phyloP scores from a whole-genome alignment of 768 basidiomycete genomes.

The Suillus weaverae region DNA sequence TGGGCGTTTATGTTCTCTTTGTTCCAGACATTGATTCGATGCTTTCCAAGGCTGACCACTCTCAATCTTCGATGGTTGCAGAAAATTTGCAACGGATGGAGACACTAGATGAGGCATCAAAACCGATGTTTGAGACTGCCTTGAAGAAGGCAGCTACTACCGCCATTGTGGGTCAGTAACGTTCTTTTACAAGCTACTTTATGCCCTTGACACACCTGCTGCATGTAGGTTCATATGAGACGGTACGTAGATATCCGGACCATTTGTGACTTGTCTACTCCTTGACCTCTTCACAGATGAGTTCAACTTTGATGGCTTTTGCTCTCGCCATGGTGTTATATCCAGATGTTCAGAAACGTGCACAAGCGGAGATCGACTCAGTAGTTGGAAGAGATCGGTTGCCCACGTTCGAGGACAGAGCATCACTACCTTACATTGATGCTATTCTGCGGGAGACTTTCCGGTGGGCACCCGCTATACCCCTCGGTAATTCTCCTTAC shows the following conservation, averaged over 20 bases:
- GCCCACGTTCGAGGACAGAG: neutral
- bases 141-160: slow-evolving; percentile 13
- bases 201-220: too few relatives aligned
- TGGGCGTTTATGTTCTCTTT: neutral
- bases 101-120: slow-evolving; percentile 4
- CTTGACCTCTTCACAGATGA: neutral
- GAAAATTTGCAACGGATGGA: slow-evolving; percentile 18
- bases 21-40: neutral
- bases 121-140: slow-evolving; percentile 5
- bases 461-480: neutral
- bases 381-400: neutral
- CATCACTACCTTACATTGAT: neutral
- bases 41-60: neutral
- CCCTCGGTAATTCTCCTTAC: neutral
- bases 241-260: slow-evolving; percentile 8
- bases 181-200: too few relatives aligned
- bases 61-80: slow-evolving; percentile 8
- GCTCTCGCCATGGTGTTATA: slow-evolving; percentile 4
- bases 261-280: neutral
- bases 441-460: neutral
- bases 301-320: neutral
- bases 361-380: slow-evolving; percentile 19
- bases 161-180: slow-evolving; percentile 1
- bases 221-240: slow-evolving; percentile 21
- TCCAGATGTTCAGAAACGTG: slow-evolving; percentile 15